Evolutionary conservation across 805 yeast genomes (phyloP), one percentile per base, ranked within the genome.

Genomic region (Pichia nakasei): DNA sequence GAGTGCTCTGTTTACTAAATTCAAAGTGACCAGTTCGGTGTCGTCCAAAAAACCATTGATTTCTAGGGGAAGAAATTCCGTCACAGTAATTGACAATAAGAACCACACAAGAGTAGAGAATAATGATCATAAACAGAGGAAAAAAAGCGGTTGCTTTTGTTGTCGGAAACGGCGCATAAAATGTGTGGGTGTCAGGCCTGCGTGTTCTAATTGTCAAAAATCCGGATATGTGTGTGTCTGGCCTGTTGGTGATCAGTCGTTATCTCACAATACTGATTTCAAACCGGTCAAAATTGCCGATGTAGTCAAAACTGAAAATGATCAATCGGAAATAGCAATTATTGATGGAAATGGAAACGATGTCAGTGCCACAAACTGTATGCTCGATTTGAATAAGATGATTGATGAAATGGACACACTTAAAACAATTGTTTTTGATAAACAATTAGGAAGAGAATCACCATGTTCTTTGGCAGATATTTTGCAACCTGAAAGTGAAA

Each of bases 141-240:
- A 19, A 9, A 48, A 42, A 41, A 47, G 35, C 7, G 60, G 60
- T 3, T 56, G 60, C 42, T 43, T 56, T 17, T 54, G 59, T 33
- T 56, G 59, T 37, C 46, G 59, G 17, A 56, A 56, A 33, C 43
- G 60, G 36, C 45, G 50, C 21, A 47, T 55, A 34, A 56, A 56
- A 39, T 56, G 60, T 39, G 50, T 46, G 26, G 59, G 53, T 13
- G 22, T 29, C 1, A 52, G 50, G 37, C 55, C 56, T n/a, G 9
- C 17, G 4, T 56, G 60, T 36, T 27, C 38, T 5, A 35, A 45
- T 5, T 56, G 60, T 36, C 33, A 22, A 24, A 44, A 36, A 33
- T 38, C 46, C 5, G 37, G 39, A 6, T 50, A 50, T 33, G 12
- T 42, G 2, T 52, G 56, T 46, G 45, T 52, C 9, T 52, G 56